A percentile compares a stretch with the other conserved stretches of the same genome.
These are phyloP conservation scores for Sequoiadendron giganteum DNA, from an alignment of 75 land plant species.

Conservation along the genomic window DNA sequence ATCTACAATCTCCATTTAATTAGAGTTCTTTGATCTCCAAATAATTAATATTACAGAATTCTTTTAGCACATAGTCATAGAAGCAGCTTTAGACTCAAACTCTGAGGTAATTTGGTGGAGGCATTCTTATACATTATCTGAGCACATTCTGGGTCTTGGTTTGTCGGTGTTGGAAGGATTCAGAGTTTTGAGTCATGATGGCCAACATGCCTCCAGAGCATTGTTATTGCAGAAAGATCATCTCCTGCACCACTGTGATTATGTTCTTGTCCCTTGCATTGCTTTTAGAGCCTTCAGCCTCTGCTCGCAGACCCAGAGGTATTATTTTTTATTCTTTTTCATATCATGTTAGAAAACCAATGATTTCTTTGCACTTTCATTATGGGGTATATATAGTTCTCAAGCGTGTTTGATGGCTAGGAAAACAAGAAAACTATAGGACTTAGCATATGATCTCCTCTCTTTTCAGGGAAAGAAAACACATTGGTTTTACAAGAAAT, in stretches of 20 bases:
- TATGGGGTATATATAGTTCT: neutral
- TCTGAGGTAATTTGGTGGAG: neutral
- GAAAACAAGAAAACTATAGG: neutral
- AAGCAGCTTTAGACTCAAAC: neutral
- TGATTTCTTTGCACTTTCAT: neutral
- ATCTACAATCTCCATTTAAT: neutral
- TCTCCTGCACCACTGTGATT: conserved; percentile 9
- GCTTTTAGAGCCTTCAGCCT: conserved; percentile 4
- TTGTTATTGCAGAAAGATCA: neutral
- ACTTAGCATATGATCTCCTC: neutral
- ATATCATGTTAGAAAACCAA: neutral
- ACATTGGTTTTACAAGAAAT: neutral
- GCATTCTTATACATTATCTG: neutral
- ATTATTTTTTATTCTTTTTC: neutral
- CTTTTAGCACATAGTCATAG: neutral
- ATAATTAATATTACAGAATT: neutral
- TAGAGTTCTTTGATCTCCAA: conserved; percentile 3
- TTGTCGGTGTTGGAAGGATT: neutral
- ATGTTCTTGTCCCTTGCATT: conserved; percentile 5
- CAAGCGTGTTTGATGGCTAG: no score
- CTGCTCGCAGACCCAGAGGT: conserved; percentile 1
- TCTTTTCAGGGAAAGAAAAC: neutral
- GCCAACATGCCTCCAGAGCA: conserved; percentile 5
- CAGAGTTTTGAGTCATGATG: neutral
- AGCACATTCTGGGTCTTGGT: neutral